These are phyloP conservation scores for Coemansia sp. DNA, from an alignment of 192 early-diverging fungal genomes.

Conservation along the genomic window DNA sequence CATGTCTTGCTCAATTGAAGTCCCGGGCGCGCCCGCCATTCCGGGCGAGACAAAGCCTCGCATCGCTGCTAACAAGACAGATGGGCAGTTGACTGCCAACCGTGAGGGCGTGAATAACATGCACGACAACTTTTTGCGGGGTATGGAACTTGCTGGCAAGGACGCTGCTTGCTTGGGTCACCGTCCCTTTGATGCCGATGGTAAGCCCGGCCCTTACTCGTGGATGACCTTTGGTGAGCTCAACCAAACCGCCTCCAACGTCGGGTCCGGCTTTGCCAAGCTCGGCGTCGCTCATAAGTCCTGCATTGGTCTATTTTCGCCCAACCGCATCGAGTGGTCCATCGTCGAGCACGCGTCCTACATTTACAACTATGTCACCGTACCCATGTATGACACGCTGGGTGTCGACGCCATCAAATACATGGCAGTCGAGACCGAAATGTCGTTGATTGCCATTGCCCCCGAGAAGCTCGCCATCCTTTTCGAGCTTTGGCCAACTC, in stretches of 20 bases:
- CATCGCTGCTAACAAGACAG: constrained; percentile 28
- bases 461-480: constrained; percentile 60
- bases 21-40: constrained; percentile 32
- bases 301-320: constrained; percentile 68
- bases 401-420: constrained; percentile 81
- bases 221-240: constrained; percentile 80
- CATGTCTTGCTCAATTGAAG: constrained; percentile 38
- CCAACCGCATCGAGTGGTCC: constrained; percentile 60
- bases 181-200: constrained; percentile 29
- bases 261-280: constrained; percentile 76
- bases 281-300: constrained; percentile 65
- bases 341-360: constrained; percentile 56
- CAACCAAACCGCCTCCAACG: constrained; percentile 57
- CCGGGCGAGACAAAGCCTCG: constrained; percentile 50
- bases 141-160: constrained; percentile 42
- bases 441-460: constrained; percentile 66
- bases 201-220: constrained; percentile 69
- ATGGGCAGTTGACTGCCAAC: constrained; percentile 32
- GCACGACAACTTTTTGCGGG: constrained; percentile 51
- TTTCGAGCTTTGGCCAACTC: constrained; percentile 49
- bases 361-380: constrained; percentile 70
- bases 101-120: constrained; percentile 47
- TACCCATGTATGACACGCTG: constrained; percentile 84
- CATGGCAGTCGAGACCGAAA: constrained; percentile 86
- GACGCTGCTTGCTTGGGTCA: constrained; percentile 40